Base-by-base conservation (phyloP, 2,329 filamentous ascomycete species). In the Amphichorda felina region DNA sequence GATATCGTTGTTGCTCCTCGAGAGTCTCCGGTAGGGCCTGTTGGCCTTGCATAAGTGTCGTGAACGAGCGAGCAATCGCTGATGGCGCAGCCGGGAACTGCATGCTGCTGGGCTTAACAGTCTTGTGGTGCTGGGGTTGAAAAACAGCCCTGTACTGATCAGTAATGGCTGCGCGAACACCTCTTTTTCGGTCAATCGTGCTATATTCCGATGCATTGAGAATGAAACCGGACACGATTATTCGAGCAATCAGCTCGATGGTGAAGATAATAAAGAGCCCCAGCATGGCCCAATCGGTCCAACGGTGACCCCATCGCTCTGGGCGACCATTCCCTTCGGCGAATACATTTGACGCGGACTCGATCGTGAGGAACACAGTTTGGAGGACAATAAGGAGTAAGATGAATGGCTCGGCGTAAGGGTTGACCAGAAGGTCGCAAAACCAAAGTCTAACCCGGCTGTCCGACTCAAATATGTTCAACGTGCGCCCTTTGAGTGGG, bases 171-270 rank as follows among this genome's bases (percentile, higher is more conserved):
- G 79, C 77, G 35, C 75, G 76, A 8, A 94, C 59, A 9, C 87
- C 84, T 22, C 79, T 68, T 43, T 80, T 74, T 36, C 84, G 75
- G 55, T 93, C 83, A 41, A 93, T 82, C 5, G 87, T 93, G 56
- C 85, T 94, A 56, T 95, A 95, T 52, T 95, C 88, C 8, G 76
- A 65, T 2, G 91, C 83, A 51, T 98, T 98, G 44, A 94, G 66
- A 22, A 98, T 68, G 47, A 98, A 82, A 1, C 91, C 93, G 1
- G 91, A 98, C 1, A 98, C 93, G 40, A 98, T 80, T 29, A 88
- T 79, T 37, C 88, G 82, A 41, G 84, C 77, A 37, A 81, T 63
- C 25, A 93, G 70, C 56, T 98, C 93, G 16, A 93, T 50, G 0
- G 88, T 94, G 54, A 96, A 98, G 34, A 98, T 72, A 39, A 82